phyloP scores from a whole-genome alignment of 2,329 filamentous ascomycete genomes.

The Aspergillus terreus region DNA sequence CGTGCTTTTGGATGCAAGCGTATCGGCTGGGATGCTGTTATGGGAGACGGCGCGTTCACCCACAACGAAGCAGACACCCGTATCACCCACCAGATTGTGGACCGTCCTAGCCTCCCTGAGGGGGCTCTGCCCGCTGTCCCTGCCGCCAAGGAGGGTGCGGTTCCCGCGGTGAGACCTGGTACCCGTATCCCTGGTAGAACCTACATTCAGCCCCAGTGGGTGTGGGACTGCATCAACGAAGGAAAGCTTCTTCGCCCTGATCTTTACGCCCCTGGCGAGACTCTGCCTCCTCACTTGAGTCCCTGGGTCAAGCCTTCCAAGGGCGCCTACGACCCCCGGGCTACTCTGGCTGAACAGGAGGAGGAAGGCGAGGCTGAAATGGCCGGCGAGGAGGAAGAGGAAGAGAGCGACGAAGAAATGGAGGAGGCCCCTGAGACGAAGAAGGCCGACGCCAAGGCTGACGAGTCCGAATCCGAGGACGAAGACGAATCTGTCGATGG shows the following conservation, averaged over 20 bases:
- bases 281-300: slow-evolving; percentile 89
- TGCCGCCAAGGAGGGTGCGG: slow-evolving; percentile 44
- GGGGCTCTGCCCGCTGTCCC: slow-evolving; percentile 46
- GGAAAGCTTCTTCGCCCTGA: slow-evolving; percentile 83
- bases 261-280: slow-evolving; percentile 82
- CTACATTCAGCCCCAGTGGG: slow-evolving; percentile 96
- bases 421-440: slow-evolving; percentile 29
- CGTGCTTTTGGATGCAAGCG: slow-evolving; percentile 93
- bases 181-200: slow-evolving; percentile 83
- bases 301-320: slow-evolving; percentile 87
- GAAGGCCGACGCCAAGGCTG: slow-evolving; percentile 15
- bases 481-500: slow-evolving; percentile 42
- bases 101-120: slow-evolving; percentile 71
- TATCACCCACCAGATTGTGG: slow-evolving; percentile 96
- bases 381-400: slow-evolving; percentile 57
- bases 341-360: slow-evolving; percentile 82
- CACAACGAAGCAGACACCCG: slow-evolving; percentile 79
- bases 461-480: slow-evolving; percentile 42
- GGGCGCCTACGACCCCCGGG: slow-evolving; percentile 87
- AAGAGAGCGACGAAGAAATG: slow-evolving; percentile 42
- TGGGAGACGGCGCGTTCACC: slow-evolving; percentile 90
- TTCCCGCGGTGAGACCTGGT: slow-evolving; percentile 52
- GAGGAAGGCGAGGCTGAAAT: slow-evolving; percentile 78
- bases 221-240: slow-evolving; percentile 96
- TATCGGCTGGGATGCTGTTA: slow-evolving; percentile 87